Percentiles rank a stretch among this genome's conserved stretches.
These are phyloP conservation scores for Phytophthora tentaculata DNA, from an alignment of 352 stramenopile species.

Conservation along the genomic window DNA sequence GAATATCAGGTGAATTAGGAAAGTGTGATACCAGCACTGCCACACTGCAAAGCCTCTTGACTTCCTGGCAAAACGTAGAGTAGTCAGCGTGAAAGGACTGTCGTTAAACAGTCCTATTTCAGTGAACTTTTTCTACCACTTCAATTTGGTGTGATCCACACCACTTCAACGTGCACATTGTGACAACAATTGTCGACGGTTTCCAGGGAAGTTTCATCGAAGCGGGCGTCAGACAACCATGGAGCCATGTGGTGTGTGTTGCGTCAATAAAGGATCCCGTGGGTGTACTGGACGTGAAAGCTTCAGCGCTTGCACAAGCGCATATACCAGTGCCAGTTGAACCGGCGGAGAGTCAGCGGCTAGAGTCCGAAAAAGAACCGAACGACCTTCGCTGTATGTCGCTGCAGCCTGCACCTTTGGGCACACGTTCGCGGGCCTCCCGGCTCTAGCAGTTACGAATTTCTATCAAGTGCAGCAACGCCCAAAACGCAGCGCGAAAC, in stretches of 20 bases:
- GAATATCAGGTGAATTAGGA: too few relatives aligned
- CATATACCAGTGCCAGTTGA: constrained; percentile 26
- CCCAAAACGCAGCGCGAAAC: neutral
- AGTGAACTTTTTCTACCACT: neutral
- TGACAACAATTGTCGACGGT: constrained; percentile 25
- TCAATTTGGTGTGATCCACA: neutral
- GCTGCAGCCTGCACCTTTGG: constrained; percentile 11
- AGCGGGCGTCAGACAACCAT: constrained; percentile 20
- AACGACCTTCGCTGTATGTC: constrained; percentile 9
- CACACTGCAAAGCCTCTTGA: too few relatives aligned
- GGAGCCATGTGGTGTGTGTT: constrained; percentile 13
- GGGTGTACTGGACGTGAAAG: constrained; percentile 10
- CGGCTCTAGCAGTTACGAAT: constrained; percentile 26
- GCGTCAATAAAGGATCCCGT: constrained; percentile 30
- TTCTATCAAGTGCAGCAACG: constrained; percentile 10
- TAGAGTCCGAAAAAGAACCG: constrained; percentile 20
- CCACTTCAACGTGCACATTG: constrained; percentile 3
- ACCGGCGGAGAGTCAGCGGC: constrained; percentile 16
- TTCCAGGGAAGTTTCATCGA: constrained; percentile 38
- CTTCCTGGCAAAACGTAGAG: too few relatives aligned
- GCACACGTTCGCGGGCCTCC: neutral
- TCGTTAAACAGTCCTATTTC: too few relatives aligned
- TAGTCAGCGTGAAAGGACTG: too few relatives aligned
- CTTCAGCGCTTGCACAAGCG: constrained; percentile 21
- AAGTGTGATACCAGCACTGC: too few relatives aligned